phyloP scores from a whole-genome alignment of 352 stramenopile species.

The Phytophthora cryptogea region DNA sequence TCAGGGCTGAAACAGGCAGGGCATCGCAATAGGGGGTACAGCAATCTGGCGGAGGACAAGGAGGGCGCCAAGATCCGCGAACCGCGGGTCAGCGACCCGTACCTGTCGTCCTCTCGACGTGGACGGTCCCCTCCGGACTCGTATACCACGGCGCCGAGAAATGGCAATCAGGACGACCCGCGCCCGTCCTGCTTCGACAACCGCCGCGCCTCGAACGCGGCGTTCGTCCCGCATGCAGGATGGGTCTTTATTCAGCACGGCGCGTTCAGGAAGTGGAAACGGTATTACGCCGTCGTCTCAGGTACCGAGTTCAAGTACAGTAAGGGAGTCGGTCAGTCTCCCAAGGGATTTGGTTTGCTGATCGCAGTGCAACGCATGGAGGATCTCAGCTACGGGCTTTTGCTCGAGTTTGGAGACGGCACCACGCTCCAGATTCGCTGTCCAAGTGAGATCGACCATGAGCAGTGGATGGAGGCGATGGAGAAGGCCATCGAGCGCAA shows the following conservation, averaged over 20 bases:
- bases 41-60: constrained; percentile 46
- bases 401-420: constrained; percentile 55
- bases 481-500: constrained; percentile 61
- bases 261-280: constrained; percentile 74
- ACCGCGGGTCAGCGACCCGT: constrained; percentile 44
- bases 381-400: constrained; percentile 50
- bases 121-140: constrained; percentile 24
- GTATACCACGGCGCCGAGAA: constrained; percentile 31
- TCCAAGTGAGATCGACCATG: constrained; percentile 42
- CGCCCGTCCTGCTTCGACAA: constrained; percentile 72
- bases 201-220: constrained; percentile 51
- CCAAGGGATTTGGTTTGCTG: constrained; percentile 71
- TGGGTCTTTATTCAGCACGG: constrained; percentile 70
- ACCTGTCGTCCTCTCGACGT: constrained; percentile 35
- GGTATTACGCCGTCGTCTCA: constrained; percentile 70
- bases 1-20: constrained; percentile 33
- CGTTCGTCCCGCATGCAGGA: constrained; percentile 61
- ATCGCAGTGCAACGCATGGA: constrained; percentile 48
- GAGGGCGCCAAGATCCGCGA: constrained; percentile 13
- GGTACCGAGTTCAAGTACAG: constrained; percentile 81
- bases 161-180: constrained; percentile 25
- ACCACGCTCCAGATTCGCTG: constrained; percentile 56
- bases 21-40: constrained; percentile 56
- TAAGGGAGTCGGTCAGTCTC: constrained; percentile 58
- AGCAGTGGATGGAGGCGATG: constrained; percentile 55